Percentiles rank a stretch among this genome's conserved stretches.
These are phyloP conservation scores for Aegilops longissima DNA, from an alignment of 176 grass and related monocot genomes.

Conservation along the genomic window DNA sequence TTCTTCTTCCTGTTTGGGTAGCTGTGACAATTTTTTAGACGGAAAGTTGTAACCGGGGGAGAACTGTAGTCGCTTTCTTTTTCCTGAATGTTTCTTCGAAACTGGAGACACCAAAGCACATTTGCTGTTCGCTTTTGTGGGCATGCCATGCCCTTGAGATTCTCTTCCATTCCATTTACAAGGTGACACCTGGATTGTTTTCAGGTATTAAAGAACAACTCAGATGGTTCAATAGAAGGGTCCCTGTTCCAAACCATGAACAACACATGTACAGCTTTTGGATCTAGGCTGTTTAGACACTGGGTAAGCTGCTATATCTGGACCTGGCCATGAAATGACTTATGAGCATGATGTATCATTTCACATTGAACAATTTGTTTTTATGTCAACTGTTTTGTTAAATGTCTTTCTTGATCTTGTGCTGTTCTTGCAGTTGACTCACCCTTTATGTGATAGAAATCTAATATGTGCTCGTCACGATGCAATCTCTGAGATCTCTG, in stretches of 20 bases:
- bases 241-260: slow-evolving; percentile 89
- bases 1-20: not conserved
- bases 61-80: not conserved
- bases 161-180: slow-evolving; percentile 13
- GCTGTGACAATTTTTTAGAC: not conserved
- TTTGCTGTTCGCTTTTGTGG: not conserved
- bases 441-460: slow-evolving; percentile 75
- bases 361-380: not conserved
- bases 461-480: slow-evolving; percentile 84
- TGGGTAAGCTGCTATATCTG: slow-evolving; percentile 59
- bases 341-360: not conserved
- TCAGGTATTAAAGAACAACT: slow-evolving; percentile 87
- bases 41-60: not conserved
- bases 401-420: slow-evolving; percentile 22
- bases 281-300: slow-evolving; percentile 83
- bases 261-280: slow-evolving; percentile 84
- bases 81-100: not conserved
- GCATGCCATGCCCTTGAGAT: not conserved
- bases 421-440: slow-evolving; percentile 65
- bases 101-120: not conserved
- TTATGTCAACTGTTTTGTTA: not conserved
- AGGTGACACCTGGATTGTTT: slow-evolving; percentile 34
- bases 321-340: slow-evolving; percentile 1
- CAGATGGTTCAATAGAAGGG: slow-evolving; percentile 77
- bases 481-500: slow-evolving; percentile 82